Evolutionary conservation across 164 flowering plant species (phyloP).

Genomic region (Nymphaea thermarum): DNA sequence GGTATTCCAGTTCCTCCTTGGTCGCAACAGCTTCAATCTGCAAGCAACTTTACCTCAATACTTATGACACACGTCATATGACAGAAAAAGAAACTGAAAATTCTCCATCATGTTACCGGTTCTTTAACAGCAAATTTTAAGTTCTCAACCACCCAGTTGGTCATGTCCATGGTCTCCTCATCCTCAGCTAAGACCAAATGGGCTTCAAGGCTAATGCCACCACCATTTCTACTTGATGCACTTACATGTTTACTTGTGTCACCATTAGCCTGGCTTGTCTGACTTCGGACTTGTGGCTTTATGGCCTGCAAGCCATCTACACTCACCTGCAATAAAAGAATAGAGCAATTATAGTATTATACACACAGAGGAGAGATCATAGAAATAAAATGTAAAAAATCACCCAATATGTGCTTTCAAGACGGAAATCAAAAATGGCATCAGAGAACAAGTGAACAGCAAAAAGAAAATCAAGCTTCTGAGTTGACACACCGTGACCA

Average conservation of each 20-base stretch:
- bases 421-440: too few species aligned
- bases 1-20: slow-evolving; percentile 78
- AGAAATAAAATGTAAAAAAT: too few species aligned
- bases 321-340: slow-evolving; percentile 45
- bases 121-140: slow-evolving; percentile 70
- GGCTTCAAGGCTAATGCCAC: slow-evolving; percentile 68
- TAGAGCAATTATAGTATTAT: neutral
- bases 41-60: slow-evolving; percentile 3
- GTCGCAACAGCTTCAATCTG: slow-evolving; percentile 88
- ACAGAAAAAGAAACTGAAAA: neutral
- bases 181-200: slow-evolving; percentile 36
- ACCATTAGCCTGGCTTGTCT: slow-evolving; percentile 10
- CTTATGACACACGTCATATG: neutral
- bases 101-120: slow-evolving; percentile 41
- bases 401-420: too few species aligned
- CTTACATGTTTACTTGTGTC: slow-evolving; percentile 14
- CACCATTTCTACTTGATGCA: slow-evolving; percentile 22
- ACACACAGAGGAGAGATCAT: neutral
- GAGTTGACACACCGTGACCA: slow-evolving; percentile 41
- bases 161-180: slow-evolving; percentile 25
- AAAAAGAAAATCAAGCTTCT: too few species aligned
- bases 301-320: slow-evolving; percentile 81
- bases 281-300: slow-evolving; percentile 48
- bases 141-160: slow-evolving; percentile 63
- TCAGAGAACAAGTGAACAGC: neutral